Evolutionary conservation across 192 early-diverging fungal genomes (phyloP), one percentile per base, ranked within the genome.

Genomic region (Phycomyces blakesleeanus): DNA sequence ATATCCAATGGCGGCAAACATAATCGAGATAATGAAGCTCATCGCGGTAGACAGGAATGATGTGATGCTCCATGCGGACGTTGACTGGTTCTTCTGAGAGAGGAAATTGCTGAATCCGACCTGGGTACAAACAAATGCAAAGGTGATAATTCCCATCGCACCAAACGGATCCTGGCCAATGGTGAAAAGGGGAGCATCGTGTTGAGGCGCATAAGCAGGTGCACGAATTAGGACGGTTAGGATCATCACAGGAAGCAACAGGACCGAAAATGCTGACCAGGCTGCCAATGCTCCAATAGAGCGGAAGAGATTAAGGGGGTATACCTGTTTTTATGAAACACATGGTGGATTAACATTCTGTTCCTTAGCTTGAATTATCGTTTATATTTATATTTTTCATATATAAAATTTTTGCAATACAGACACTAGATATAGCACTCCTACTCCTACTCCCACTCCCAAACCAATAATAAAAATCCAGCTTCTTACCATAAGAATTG

Each of bases 81-180:
- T 57, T 4, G 85, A 76, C 53, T 81, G 81, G 54, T 78, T 56
- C 8, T 73, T 51, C 57, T 84, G 55, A 1, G 82, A 81, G 49
- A 73, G 51, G 56, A 82, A 89, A 27, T 76, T 84, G 55, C 78
- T 76, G 55, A 82, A 86, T 11, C 80, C 78, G 25, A 84, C 81
- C 67, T 89, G 87, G 24, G 84, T 67, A 55, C 83, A 86, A n/a
- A 80, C 74, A 68, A 85, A 87, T 10, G 87, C 84, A 64, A 89
- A 89, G 0, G 85, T 81, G 64, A 89, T 82, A 50, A 89, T 78
- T 49, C 85, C 87, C 29, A 89, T 59, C 4, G 85, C 83, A 0
- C 83, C 80, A 57, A 89, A 73, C 7, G 84, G 66, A 66, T 85
- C 83, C 22, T 77, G 60, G 4, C 87, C 87, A 15, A 79, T 76